Evolutionary conservation across 2,329 filamentous ascomycete genomes (phyloP).

Genomic region (Colletotrichum orchidophilum): DNA sequence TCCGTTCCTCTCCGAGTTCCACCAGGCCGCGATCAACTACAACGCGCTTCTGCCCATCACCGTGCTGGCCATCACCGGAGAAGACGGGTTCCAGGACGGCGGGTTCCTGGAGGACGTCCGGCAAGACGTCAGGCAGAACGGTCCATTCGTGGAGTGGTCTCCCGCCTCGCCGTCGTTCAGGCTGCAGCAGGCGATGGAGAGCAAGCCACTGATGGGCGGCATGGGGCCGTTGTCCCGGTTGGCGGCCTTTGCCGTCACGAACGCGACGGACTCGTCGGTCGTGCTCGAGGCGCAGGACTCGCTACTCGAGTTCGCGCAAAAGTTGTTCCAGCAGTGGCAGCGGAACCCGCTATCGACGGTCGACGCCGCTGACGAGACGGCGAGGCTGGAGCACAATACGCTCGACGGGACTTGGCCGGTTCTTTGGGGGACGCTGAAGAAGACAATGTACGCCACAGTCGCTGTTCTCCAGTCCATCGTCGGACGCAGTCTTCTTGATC

Average conservation of each 20-base stretch:
- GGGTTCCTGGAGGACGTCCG: conserved; percentile 79
- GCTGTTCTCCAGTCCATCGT: conserved; percentile 80
- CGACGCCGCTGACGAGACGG: conserved; percentile 72
- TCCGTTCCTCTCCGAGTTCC: conserved; percentile 70
- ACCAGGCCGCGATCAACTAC: conserved; percentile 70
- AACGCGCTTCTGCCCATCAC: conserved; percentile 76
- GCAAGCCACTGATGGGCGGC: conserved; percentile 69
- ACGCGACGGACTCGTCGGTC: conserved; percentile 53
- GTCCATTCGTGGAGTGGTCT: conserved; percentile 72
- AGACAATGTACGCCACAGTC: conserved; percentile 78
- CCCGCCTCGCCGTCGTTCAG: conserved; percentile 67
- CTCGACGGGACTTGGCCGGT: conserved; percentile 72
- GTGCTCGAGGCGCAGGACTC: conserved; percentile 67
- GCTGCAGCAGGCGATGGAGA: conserved; percentile 66
- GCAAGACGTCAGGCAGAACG: conserved; percentile 67
- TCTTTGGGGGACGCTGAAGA: conserved; percentile 80
- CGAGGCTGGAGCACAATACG: conserved; percentile 72
- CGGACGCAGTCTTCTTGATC: conserved; percentile 67
- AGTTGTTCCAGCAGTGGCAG: conserved; percentile 77
- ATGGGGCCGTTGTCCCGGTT: conserved; percentile 75
- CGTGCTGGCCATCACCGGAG: conserved; percentile 73
- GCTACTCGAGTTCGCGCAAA: conserved; percentile 72
- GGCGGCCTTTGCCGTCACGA: conserved; percentile 70
- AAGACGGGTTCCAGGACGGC: conserved; percentile 78
- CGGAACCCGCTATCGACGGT: conserved; percentile 78